Percentiles rank a stretch among this genome's conserved stretches.
Evolutionary conservation across 768 basidiomycete species (phyloP).

Genomic region (Tephrocybe sp.): DNA sequence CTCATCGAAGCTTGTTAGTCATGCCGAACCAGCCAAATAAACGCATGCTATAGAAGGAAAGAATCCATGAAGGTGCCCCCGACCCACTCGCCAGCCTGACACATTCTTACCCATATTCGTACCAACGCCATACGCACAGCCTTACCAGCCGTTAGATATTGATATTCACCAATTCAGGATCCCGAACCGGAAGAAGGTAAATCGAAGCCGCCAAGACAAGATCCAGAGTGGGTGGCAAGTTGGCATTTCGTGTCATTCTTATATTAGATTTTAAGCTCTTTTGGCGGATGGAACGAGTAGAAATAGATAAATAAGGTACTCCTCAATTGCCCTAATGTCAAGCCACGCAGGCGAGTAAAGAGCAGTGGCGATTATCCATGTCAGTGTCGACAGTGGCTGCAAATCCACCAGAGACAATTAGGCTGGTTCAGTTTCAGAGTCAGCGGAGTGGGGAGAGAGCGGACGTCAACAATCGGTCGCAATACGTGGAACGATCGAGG

Average conservation of each 20-base stretch:
- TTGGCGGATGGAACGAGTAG: not conserved
- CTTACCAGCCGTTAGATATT: conserved; percentile 2
- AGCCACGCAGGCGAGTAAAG: not conserved
- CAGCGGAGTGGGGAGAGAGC: conserved; percentile 4
- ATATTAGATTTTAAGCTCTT: conserved; percentile 10
- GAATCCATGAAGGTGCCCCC: not conserved
- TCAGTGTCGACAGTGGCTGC: not conserved
- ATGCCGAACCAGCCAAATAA: conserved; percentile 5
- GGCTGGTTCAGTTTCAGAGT: not conserved
- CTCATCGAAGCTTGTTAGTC: conserved; percentile 5
- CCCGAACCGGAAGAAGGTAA: conserved; percentile 8
- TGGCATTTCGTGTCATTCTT: conserved; percentile 13
- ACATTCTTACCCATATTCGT: not conserved
- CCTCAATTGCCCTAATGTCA: no score
- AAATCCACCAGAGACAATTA: conserved; percentile 1
- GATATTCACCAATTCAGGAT: conserved; percentile 8
- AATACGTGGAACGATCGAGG: conserved; percentile 12
- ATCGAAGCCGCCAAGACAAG: conserved; percentile 7
- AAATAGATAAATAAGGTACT: not conserved
- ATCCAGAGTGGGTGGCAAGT: conserved; percentile 1
- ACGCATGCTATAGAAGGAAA: conserved; percentile 6
- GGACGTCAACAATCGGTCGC: conserved; percentile 7
- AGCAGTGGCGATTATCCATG: not conserved
- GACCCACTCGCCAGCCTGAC: conserved; percentile 8
- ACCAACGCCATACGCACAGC: not conserved